phyloP scores from a whole-genome alignment of 2,329 filamentous ascomycete genomes.

The Monilinia fructigena region DNA sequence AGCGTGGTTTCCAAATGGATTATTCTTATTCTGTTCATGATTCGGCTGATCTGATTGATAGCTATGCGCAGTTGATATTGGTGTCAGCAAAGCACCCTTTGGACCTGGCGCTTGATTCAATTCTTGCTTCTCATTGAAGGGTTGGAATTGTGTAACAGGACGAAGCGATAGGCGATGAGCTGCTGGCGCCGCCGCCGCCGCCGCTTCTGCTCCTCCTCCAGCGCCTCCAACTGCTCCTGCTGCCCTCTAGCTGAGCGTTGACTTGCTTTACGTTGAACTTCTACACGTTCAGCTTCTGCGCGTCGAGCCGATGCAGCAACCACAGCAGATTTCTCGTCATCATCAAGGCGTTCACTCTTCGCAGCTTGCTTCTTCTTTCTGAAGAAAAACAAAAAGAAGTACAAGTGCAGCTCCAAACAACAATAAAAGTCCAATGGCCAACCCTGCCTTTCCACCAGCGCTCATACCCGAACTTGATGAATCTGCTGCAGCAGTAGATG shows the following conservation, averaged over 20 bases:
- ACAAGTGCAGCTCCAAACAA: constrained; percentile 64
- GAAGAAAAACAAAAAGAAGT: constrained; percentile 70
- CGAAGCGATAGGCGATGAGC: constrained; percentile 82
- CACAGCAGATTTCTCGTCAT: constrained; percentile 60
- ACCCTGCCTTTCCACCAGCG: constrained; percentile 65
- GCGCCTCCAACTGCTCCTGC: constrained; percentile 35
- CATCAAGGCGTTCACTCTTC: constrained; percentile 51
- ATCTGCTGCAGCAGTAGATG: constrained; percentile 25
- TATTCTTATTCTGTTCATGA: constrained; percentile 54
- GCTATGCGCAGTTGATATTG: constrained; percentile 2
- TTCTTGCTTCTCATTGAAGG: constrained; percentile 49
- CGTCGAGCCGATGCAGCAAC: constrained; percentile 12
- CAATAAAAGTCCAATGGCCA: constrained; percentile 78
- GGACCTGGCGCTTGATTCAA: background rate
- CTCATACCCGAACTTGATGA: constrained; percentile 35
- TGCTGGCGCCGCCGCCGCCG: constrained; percentile 43
- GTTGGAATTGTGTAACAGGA: constrained; percentile 80
- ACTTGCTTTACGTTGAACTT: constrained; percentile 18
- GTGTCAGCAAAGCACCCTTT: constrained; percentile 5
- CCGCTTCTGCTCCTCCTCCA: constrained; percentile 29
- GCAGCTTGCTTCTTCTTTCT: constrained; percentile 68
- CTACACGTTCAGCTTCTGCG: constrained; percentile 37
- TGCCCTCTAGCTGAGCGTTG: constrained; percentile 29
- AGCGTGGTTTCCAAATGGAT: constrained; percentile 69
- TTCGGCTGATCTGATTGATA: constrained; percentile 20